Percentiles rank a stretch among this genome's conserved stretches.
phyloP scores from a whole-genome alignment of 2,329 filamentous ascomycete species.

The Malbranchea cinnamomea region DNA sequence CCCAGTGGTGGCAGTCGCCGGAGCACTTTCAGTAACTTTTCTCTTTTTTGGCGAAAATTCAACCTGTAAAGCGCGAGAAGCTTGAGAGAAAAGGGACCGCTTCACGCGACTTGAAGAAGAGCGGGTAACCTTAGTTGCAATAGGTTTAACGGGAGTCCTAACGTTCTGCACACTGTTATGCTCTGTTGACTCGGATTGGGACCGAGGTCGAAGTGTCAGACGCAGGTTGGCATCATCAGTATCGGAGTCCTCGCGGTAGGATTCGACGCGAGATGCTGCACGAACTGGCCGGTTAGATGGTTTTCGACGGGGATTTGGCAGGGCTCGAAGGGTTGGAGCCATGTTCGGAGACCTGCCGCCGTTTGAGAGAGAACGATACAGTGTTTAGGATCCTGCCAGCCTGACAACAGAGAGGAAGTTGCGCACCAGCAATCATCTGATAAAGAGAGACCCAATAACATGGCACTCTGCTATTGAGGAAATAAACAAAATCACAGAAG shows the following conservation, averaged over 20 bases:
- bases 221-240: constrained; percentile 12
- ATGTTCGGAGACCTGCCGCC: constrained; percentile 10
- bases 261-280: constrained; percentile 19
- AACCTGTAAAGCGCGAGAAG: constrained; percentile 4
- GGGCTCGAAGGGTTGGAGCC: constrained; percentile 16
- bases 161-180: background rate
- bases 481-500: background rate
- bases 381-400: background rate
- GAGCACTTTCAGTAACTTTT: constrained; percentile 3
- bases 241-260: constrained; percentile 25
- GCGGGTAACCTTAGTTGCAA: constrained; percentile 5
- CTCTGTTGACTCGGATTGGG: background rate
- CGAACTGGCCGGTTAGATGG: constrained; percentile 21
- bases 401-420: background rate
- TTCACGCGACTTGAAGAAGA: constrained; percentile 6
- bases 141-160: background rate
- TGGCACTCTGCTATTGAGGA: background rate
- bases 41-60: constrained; percentile 7
- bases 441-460: background rate
- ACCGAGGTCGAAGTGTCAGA: constrained; percentile 1
- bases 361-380: background rate
- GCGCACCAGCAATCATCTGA: background rate
- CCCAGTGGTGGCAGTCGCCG: constrained; percentile 14
- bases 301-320: constrained; percentile 5
- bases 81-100: constrained; percentile 8